A percentile compares a stretch with the other conserved stretches of the same genome.
These are phyloP conservation scores for Penicillium occitanis DNA, from an alignment of 2,329 filamentous ascomycete genomes.

Conservation along the genomic window DNA sequence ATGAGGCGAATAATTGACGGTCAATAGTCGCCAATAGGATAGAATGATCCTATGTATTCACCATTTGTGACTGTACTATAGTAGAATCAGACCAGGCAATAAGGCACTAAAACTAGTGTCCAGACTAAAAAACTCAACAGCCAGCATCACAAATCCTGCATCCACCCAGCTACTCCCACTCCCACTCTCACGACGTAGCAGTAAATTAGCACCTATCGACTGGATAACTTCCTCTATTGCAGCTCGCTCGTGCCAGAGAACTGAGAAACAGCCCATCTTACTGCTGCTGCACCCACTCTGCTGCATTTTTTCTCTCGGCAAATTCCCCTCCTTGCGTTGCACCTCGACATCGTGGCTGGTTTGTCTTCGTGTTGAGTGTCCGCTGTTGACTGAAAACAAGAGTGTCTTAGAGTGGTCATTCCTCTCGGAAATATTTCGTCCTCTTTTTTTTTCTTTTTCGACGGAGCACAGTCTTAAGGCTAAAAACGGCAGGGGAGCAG, in stretches of 20 bases:
- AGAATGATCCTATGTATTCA: too few relatives aligned
- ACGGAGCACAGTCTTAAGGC: background rate
- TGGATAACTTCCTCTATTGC: background rate
- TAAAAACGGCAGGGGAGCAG: constrained; percentile 9
- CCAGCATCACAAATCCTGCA: constrained; percentile 1
- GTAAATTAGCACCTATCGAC: background rate
- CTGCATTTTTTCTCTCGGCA: constrained; percentile 7
- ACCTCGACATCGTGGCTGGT: background rate
- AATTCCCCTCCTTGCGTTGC: constrained; percentile 20
- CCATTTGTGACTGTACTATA: background rate
- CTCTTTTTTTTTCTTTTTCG: background rate
- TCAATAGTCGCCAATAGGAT: background rate
- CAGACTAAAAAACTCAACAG: background rate
- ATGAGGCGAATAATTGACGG: background rate
- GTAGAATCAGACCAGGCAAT: background rate
- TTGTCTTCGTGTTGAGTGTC: background rate
- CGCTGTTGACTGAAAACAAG: background rate
- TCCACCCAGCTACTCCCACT: background rate
- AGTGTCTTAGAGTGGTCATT: background rate
- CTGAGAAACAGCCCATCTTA: background rate
- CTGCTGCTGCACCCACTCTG: background rate
- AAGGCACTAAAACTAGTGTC: constrained; percentile 1
- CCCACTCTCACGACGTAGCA: background rate
- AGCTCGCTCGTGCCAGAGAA: constrained; percentile 2
- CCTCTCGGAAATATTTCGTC: background rate